Evolutionary conservation across 2,329 filamentous ascomycete species (phyloP), one percentile per base, ranked within the genome.

Genomic region (Westerdykella sp.): DNA sequence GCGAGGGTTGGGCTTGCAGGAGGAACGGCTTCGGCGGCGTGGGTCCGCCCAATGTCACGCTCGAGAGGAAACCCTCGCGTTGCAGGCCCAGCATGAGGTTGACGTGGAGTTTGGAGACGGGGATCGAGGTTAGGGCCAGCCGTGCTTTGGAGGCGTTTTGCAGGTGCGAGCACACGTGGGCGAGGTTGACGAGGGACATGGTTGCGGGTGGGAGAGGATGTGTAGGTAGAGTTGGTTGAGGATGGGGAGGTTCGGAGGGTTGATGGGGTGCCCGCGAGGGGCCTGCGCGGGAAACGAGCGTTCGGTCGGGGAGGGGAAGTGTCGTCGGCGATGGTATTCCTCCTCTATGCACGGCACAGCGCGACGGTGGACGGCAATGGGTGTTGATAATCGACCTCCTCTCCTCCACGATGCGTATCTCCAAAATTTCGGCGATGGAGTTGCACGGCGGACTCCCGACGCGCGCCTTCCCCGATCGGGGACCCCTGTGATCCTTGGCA

Each of bases 101-200:
- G 49, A 94, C 81, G 73, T 93, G 89, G 64, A 89, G 80, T 54
- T 90, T 90, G 39, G 80, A 83, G 71, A 84, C 83, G 37, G 84
- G 81, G 50, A 95, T 78, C 6, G 87, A 94, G 25, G 90, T 95
- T 40, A 95, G 75, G 54, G 84, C 86, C 0, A 96, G 80, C 1
- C 84, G 82, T n/a, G 86, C 87, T 59, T 82, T 82, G 44, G 85
- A 85, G 54, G 86, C 87, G 74, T 96, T 96, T 68, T 93, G 87
- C 44, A 96, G 77, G 73, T 95, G 89, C 54, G 88, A 89, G 76
- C 87, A 94, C 70, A 90, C 81, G 73, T 91, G 74, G 57, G 81
- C 77, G 51, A 95, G 78, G 69, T 84, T 80, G 63, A 79, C 74
- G 69, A 95, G 78, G 58, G 83, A 86, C 83, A 87, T 86, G 53